phyloP scores from a whole-genome alignment of 495 filamentous ascomycete species.

The Lasiosphaeria ovina region DNA sequence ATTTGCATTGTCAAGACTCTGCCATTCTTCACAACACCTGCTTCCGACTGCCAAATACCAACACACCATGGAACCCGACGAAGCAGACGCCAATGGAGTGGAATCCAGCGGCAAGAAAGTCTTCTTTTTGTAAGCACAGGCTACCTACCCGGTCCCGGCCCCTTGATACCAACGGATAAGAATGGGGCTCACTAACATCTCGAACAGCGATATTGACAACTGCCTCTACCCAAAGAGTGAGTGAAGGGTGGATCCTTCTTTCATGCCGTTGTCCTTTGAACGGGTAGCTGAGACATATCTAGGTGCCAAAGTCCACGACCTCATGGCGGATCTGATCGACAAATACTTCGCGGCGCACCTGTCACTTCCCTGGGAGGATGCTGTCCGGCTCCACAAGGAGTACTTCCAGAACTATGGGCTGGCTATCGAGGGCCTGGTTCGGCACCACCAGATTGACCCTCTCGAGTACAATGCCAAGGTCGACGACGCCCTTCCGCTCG shows the following conservation, averaged over 20 bases:
- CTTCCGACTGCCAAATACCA: neutral
- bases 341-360: constrained; percentile 80
- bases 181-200: constrained; percentile 11
- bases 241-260: constrained; percentile 16
- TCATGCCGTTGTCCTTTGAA: neutral
- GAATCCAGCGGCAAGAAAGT: constrained; percentile 29
- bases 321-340: constrained; percentile 75
- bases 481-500: constrained; percentile 91
- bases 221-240: constrained; percentile 72
- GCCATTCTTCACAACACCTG: neutral
- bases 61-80: neutral
- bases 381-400: constrained; percentile 74
- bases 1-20: too few relatives aligned
- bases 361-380: constrained; percentile 66
- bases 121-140: constrained; percentile 46
- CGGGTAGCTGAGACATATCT: neutral
- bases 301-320: constrained; percentile 69
- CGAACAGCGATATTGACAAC: constrained; percentile 83
- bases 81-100: neutral
- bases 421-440: constrained; percentile 91
- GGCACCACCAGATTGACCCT: constrained; percentile 92
- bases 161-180: neutral
- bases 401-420: constrained; percentile 97
- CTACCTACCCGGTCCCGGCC: neutral
- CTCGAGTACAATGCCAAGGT: constrained; percentile 92